Base-by-base conservation (phyloP, 1,139 yeast genomes). In the Pichia sp. region DNA sequence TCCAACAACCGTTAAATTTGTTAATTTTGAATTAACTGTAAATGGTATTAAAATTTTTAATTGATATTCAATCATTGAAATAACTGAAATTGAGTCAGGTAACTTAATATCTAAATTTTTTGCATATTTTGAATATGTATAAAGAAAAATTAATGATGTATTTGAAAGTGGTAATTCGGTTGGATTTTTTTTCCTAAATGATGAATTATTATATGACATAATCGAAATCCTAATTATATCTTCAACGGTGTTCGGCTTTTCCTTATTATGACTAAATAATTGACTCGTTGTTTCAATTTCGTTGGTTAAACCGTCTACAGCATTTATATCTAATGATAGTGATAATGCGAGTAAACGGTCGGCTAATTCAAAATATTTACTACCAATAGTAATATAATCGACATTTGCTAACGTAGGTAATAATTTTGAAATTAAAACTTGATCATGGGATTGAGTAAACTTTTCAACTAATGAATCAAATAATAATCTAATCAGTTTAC, bases 261-360 rank as follows among this genome's bases (percentile, higher is more conserved):
- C 51, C 16, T 59, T 57, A 8, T 65, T 53, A 18, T 49, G 45
- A 1, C 55, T 52, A 47, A 70, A 67, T 16, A 71, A 45, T 14
- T 0, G 73, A 64, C 2, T 60, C 56, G 8, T 63, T 62, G 8
- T 10, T 41, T 41, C 31, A 19, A 68, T 60, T 52, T 63, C 57
- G 3, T 72, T 65, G 5, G 63, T 60, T 54, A 87, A 77, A 38
- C 68, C 66, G 1, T 63, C 64, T 13, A 68, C 67, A 36, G 83
- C 68, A 50, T 83, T 80, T 49, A 89, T 63, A 66, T 90, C 97
- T 67, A 74, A 78, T 18, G 90, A 80, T 45, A 72, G 62, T 1
- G 83, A 74, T 58, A 87, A 70, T 3, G 55, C 46, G 13, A 54
- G 31, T 9, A 80, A 62, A 50, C 90, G 71, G 39, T 74, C 74